Conservation (phyloP, 345 rosid species). For the Melastoma malabathricum region DNA sequence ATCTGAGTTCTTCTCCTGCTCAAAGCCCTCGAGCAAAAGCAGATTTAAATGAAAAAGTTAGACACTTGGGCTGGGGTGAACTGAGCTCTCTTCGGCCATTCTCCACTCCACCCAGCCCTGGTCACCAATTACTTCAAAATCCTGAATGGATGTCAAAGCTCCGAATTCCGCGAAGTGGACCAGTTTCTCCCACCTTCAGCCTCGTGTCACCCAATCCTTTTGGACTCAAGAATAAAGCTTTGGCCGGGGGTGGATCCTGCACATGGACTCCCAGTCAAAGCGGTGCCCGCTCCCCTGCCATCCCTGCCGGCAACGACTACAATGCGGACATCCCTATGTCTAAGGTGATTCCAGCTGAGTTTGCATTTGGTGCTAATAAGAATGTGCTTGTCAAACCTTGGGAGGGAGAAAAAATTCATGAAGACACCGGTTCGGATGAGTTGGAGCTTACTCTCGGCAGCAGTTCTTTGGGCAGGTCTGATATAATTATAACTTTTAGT, state of each 20-base stretch:
- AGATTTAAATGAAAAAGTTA: slow-evolving; percentile 56
- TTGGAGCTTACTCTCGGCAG: slow-evolving; percentile 95
- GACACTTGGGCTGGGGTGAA: slow-evolving; percentile 34
- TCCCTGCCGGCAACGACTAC: slow-evolving; percentile 61
- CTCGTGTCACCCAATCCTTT: slow-evolving; percentile 71
- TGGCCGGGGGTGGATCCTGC: slow-evolving; percentile 57
- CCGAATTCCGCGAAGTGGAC: slow-evolving; percentile 56
- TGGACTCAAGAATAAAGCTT: slow-evolving; percentile 50
- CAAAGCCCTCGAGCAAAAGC: slow-evolving; percentile 56
- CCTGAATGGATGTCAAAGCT: slow-evolving; percentile 81
- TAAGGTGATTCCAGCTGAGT: slow-evolving; percentile 60
- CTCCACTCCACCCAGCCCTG: slow-evolving; percentile 93
- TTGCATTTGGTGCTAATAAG: slow-evolving; percentile 67
- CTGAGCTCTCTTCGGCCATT: slow-evolving; percentile 41
- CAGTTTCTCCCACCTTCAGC: slow-evolving; percentile 86
- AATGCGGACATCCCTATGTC: slow-evolving; percentile 76
- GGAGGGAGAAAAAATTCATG: slow-evolving; percentile 98
- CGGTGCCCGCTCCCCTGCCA: slow-evolving; percentile 87
- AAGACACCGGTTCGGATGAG: slow-evolving; percentile 87
- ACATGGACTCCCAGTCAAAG: slow-evolving; percentile 97
- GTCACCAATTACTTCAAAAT: slow-evolving; percentile 59
- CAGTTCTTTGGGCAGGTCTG: slow-evolving; percentile 1
- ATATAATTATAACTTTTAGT: no score
- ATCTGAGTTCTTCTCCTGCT: slow-evolving; percentile 84
- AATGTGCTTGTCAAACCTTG: slow-evolving; percentile 81